Percentiles rank a stretch among this genome's conserved stretches.
phyloP scores from a whole-genome alignment of 352 stramenopile species.

The Phytophthora foliorum region DNA sequence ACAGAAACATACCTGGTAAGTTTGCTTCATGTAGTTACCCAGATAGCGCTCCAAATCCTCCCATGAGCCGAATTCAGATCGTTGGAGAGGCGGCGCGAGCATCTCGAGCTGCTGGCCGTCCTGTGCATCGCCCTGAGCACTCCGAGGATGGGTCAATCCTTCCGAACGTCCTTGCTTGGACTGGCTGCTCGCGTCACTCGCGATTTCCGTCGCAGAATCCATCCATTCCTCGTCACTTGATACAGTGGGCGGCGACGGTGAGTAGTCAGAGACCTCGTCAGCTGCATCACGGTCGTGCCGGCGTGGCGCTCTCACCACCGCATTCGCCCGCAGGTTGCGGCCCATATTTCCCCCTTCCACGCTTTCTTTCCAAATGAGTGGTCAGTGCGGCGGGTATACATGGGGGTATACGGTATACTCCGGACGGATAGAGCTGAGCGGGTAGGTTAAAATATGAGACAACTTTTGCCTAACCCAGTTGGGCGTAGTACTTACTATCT shows the following conservation, averaged over 20 bases:
- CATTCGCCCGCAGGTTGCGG: not conserved
- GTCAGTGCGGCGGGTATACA: not conserved
- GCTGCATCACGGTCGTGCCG: not conserved
- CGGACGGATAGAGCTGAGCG: too few relatives aligned
- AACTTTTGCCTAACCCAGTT: too few relatives aligned
- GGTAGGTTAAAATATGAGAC: too few relatives aligned
- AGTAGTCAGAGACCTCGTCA: not conserved
- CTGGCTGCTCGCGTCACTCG: not conserved
- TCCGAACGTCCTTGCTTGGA: not conserved
- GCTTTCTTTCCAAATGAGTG: conserved; percentile 1
- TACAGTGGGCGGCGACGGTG: not conserved
- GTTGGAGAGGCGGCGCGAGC: not conserved
- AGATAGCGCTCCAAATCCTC: conserved; percentile 1
- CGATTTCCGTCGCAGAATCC: not conserved
- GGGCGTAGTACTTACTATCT: too few relatives aligned
- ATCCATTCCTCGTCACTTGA: not conserved
- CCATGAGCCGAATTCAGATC: conserved; percentile 9
- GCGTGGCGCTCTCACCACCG: not conserved
- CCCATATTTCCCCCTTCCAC: not conserved
- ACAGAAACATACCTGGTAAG: conserved; percentile 5
- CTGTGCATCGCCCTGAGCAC: not conserved
- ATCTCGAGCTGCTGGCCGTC: not conserved
- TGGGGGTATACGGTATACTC: not conserved
- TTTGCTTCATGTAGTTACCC: not conserved
- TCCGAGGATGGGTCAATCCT: not conserved